A percentile compares a stretch with the other conserved stretches of the same genome.
phyloP scores from a whole-genome alignment of 768 basidiomycete species.

The Termitomyces sp. region DNA sequence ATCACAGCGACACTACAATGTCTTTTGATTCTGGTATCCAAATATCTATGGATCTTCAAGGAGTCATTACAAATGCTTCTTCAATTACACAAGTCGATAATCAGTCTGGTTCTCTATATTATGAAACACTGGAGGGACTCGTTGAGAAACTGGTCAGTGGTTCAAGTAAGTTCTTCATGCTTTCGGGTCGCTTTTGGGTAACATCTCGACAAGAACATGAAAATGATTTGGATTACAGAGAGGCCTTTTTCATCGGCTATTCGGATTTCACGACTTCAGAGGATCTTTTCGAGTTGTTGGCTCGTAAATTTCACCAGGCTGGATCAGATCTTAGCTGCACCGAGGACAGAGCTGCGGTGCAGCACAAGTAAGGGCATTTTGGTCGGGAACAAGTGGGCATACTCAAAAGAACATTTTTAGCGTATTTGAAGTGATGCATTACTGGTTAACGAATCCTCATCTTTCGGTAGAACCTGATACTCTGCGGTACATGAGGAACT shows the following conservation, averaged over 20 bases:
- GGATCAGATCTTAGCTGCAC: background rate
- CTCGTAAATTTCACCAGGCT: conserved; percentile 25
- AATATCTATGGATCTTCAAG: no score
- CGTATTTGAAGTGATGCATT: background rate
- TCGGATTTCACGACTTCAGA: conserved; percentile 36
- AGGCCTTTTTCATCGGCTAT: conserved; percentile 35
- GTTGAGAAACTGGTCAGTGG: background rate
- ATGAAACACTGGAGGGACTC: background rate
- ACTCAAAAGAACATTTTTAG: background rate
- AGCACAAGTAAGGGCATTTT: background rate
- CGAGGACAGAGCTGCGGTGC: background rate
- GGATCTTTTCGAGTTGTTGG: conserved; percentile 30
- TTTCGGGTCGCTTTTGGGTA: background rate
- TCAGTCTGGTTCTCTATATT: background rate
- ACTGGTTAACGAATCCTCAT: background rate
- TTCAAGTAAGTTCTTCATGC: background rate
- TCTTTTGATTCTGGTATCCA: background rate
- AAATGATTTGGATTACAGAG: conserved; percentile 30
- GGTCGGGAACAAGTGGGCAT: background rate
- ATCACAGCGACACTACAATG: background rate
- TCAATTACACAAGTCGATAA: background rate
- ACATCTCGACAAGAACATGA: conserved; percentile 18
- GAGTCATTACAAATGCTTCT: background rate
- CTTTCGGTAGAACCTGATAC: background rate
- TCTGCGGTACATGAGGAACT: background rate